Base-by-base conservation (phyloP, 2,329 filamentous ascomycete species). In the Thelonectria discophora region DNA sequence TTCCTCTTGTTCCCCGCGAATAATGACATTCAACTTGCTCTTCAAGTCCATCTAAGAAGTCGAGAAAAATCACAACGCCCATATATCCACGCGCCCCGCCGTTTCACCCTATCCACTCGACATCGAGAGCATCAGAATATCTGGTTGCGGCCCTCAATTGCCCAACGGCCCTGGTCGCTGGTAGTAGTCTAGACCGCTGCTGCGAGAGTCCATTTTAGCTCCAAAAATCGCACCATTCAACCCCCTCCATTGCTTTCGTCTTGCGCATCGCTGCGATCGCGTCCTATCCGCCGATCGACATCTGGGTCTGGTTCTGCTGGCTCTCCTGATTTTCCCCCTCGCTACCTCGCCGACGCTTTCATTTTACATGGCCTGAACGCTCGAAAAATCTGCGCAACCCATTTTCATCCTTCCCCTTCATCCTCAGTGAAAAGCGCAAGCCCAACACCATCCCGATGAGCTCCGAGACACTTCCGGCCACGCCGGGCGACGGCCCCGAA, bases 401-500 rank as follows among this genome's bases (percentile, higher is more conserved):
- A 49, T 49, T 39, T 43, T 40, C 40, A 32, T 24, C 12, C 55
- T 52, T 39, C 21, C 18, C 46, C 42, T 55, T 18, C 34, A 51
- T 24, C 56, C 21, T 18, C 21, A 11, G 17, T 39, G 18, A 9
- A 18, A 55, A 58, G 59, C 45, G 17, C 39, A 55, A 45, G 45
- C 39, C 32, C 24, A 20, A 49, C 48, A n/a, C 13, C 17, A 20
- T 58, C 56, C 47, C 59, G 42, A 72, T 72, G 69, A 63, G 69
- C 67, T 70, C 75, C 68, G 77, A 78, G 62, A 78, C 78, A 30
- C 68, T 78, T 37, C 79, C 82, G 68, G 78, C 72, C 56, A 82
- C 80, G 61, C 81, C 83, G 67, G 82, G 84, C 66, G 82, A 83
- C 60, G 70, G 75, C 58, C 59, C 72, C 54, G 75, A 77, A 55